phyloP scores from a whole-genome alignment of 129 eudicot genomes.

The Sambucus nigra region DNA sequence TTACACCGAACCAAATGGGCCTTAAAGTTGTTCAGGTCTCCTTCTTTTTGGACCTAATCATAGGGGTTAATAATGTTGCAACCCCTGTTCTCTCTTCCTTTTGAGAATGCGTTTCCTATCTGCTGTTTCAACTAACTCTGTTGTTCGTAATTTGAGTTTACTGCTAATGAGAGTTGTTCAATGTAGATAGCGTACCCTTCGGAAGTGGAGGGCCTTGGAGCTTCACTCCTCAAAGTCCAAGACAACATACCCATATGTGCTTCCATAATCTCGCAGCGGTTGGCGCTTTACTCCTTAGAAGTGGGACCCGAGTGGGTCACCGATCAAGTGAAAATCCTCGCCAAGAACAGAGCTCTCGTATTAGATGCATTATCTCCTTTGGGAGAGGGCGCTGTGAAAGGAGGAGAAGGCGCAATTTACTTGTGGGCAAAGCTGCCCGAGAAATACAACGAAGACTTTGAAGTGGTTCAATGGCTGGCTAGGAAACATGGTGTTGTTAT shows the following conservation, averaged over 20 bases:
- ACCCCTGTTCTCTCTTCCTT: too few species aligned
- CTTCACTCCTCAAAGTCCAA: constrained; percentile 82
- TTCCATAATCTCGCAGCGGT: constrained; percentile 71
- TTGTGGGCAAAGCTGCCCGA: constrained; percentile 93
- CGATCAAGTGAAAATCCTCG: constrained; percentile 66
- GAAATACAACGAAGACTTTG: constrained; percentile 45
- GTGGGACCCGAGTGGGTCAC: constrained; percentile 82
- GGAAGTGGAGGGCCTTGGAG: constrained; percentile 65
- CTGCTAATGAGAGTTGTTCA: too few species aligned
- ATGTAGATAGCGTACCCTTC: constrained; percentile 94
- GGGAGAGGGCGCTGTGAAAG: constrained; percentile 71
- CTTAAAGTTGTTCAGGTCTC: too few species aligned
- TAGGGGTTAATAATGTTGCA: too few species aligned
- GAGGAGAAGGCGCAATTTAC: constrained; percentile 97
- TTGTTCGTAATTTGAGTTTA: too few species aligned
- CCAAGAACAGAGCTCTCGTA: constrained; percentile 52
- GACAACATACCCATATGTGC: constrained; percentile 99
- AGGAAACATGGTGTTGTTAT: constrained; percentile 52
- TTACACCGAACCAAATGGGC: too few species aligned
- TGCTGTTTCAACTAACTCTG: too few species aligned
- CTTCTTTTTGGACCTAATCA: too few species aligned
- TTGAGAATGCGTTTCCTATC: too few species aligned
- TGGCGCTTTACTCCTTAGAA: constrained; percentile 79
- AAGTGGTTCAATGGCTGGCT: constrained; percentile 87
- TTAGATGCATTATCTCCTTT: constrained; percentile 69